Base-by-base conservation (phyloP, 306 rosid genomes). In the Lotus japonicus region DNA sequence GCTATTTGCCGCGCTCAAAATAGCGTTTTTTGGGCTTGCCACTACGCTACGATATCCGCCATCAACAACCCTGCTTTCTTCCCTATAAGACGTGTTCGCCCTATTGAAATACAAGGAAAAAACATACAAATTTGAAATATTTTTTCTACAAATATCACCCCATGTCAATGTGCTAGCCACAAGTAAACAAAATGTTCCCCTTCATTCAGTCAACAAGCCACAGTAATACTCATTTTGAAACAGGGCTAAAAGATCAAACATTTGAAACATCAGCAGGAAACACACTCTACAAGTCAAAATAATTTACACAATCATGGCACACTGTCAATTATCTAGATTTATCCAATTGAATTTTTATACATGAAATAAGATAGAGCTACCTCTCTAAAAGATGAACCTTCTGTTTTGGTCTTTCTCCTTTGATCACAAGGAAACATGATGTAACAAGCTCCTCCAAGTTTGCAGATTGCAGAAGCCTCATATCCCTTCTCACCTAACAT, bases 321-420 rank as follows among this genome's bases (percentile, higher is more conserved):
- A 44, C 0, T 26, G 1, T 15, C 19, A 49, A 36, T 35, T 28
- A 38, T 21, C 26, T 21, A 1, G 26, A 39, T 17, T 41, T 5
- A 33, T n/a, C 5, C 63, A 38, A 9, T 16, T 53, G 42, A 65
- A 51, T 43, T 5, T 43, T 49, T 17, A 49, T 23, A 13, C 68
- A 53, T 45, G 9, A 14, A 64, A 9, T 31, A 72, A 64, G 54
- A 38, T 13, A 65, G 11, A 17, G 68, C 52, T 59, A 88, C 97
- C 96, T 88, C 73, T 90, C 92, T 73, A 94, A 76, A 52, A 90
- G 86, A 81, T 82, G 90, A 68, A 86, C 66, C 73, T 85, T 94
- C 78, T 90, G 95, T 64, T 85, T 88, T 9, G 97, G 92, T 66
- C 77, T 88, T 64, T 85, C 89, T 60, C 84, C 97, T 13, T 72